Conservation (phyloP, 2,329 filamentous ascomycete species). For the Exophiala phaeomuriformis region DNA sequence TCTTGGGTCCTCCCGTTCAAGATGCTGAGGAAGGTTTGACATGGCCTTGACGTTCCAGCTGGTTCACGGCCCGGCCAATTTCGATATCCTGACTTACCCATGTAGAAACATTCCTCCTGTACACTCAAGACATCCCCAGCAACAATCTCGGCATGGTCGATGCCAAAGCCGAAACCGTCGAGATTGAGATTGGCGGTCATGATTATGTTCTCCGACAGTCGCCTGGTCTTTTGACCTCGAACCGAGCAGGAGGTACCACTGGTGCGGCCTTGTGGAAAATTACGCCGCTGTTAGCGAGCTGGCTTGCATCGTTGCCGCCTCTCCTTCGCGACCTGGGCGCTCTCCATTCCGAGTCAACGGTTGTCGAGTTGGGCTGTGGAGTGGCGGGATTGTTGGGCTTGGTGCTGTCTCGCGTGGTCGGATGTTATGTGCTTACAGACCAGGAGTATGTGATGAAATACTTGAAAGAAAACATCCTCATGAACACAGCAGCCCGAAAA, state of each 20-base stretch:
- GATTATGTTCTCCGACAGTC: slow-evolving; percentile 78
- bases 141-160: slow-evolving; percentile 81
- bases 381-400: slow-evolving; percentile 74
- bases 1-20: slow-evolving; percentile 27
- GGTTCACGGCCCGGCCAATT: neutral
- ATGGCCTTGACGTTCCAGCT: neutral
- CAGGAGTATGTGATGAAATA: slow-evolving; percentile 75
- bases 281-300: slow-evolving; percentile 72
- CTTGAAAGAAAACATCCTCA: slow-evolving; percentile 66
- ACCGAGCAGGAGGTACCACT: slow-evolving; percentile 63
- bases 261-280: slow-evolving; percentile 90
- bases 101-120: slow-evolving; percentile 79
- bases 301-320: slow-evolving; percentile 61
- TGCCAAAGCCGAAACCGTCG: slow-evolving; percentile 56
- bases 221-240: slow-evolving; percentile 70
- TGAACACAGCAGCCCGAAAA: slow-evolving; percentile 26
- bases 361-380: slow-evolving; percentile 83
- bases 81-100: slow-evolving; percentile 6
- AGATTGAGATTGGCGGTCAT: slow-evolving; percentile 59
- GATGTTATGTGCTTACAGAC: slow-evolving; percentile 69
- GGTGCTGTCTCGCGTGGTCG: slow-evolving; percentile 54
- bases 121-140: slow-evolving; percentile 66
- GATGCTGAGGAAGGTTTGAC: slow-evolving; percentile 51
- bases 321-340: slow-evolving; percentile 52
- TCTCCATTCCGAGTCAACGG: slow-evolving; percentile 49